These are phyloP conservation scores for Leptoxyphium fumago DNA, from an alignment of 2,329 filamentous ascomycete genomes.

Conservation along the genomic window DNA sequence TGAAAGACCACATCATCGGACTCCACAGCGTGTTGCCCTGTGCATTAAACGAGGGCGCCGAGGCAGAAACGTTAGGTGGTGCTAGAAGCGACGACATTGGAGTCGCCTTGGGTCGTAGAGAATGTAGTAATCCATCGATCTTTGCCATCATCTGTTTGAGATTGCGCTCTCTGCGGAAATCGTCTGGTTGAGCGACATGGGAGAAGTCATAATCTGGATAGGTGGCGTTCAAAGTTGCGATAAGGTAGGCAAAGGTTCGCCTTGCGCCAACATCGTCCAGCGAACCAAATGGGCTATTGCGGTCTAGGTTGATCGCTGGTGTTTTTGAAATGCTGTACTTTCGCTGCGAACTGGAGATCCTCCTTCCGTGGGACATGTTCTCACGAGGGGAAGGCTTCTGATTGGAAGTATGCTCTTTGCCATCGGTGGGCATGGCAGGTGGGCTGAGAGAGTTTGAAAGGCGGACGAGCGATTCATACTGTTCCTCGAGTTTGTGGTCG, in stretches of 20 bases:
- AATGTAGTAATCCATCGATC: slow-evolving; percentile 76
- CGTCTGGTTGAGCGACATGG: slow-evolving; percentile 70
- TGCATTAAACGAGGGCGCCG: slow-evolving; percentile 11
- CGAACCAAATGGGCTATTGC: slow-evolving; percentile 82
- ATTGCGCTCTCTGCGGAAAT: slow-evolving; percentile 76
- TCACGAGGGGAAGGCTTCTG: background rate
- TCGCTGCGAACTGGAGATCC: background rate
- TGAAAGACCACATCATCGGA: slow-evolving; percentile 76
- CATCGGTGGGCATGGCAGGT: slow-evolving; percentile 26
- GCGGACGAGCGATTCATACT: slow-evolving; percentile 76
- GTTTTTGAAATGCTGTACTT: too few species aligned
- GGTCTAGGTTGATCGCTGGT: slow-evolving; percentile 51
- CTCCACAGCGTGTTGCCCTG: slow-evolving; percentile 47
- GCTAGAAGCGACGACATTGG: slow-evolving; percentile 8
- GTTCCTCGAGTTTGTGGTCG: slow-evolving; percentile 76
- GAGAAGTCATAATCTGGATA: slow-evolving; percentile 97
- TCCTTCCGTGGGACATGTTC: background rate
- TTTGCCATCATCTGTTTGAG: slow-evolving; percentile 71
- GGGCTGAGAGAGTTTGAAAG: slow-evolving; percentile 79
- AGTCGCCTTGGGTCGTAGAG: slow-evolving; percentile 49
- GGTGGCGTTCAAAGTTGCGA: slow-evolving; percentile 89
- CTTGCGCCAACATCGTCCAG: slow-evolving; percentile 69
- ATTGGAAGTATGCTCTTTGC: background rate
- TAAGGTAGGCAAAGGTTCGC: slow-evolving; percentile 87
- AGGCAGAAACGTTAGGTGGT: slow-evolving; percentile 12